These are phyloP conservation scores for Tricholoma sp. DNA, from an alignment of 768 basidiomycete genomes.

Conservation along the genomic window DNA sequence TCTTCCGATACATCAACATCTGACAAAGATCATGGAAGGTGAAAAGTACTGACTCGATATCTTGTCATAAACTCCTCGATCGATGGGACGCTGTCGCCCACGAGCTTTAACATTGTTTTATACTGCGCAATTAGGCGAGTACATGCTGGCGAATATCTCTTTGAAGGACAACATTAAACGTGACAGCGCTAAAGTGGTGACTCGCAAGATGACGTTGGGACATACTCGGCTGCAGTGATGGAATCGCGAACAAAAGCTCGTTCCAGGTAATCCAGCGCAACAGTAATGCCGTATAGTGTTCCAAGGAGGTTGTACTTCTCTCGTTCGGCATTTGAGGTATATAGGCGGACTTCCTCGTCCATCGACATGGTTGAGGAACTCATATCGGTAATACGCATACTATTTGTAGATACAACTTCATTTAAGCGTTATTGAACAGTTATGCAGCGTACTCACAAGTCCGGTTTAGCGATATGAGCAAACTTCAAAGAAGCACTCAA, in stretches of 20 bases:
- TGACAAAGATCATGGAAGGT: neutral
- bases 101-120: constrained; percentile 95
- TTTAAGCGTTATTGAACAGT: too few relatives aligned
- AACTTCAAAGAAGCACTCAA: too few relatives aligned
- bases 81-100: constrained; percentile 79
- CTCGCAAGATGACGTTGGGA: constrained; percentile 13
- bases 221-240: constrained; percentile 86
- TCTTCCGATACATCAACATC: constrained; percentile 36
- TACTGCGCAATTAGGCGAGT: constrained; percentile 92
- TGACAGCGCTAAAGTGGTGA: constrained; percentile 25
- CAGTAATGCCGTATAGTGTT: constrained; percentile 88
- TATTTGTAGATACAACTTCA: neutral
- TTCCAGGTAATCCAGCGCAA: constrained; percentile 91
- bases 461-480: too few relatives aligned
- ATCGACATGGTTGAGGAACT: constrained; percentile 37
- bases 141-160: constrained; percentile 96
- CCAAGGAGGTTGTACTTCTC: constrained; percentile 86
- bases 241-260: constrained; percentile 93
- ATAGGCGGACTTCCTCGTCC: constrained; percentile 90
- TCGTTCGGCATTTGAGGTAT: constrained; percentile 82
- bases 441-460: too few relatives aligned
- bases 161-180: constrained; percentile 15
- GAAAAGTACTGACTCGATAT: constrained; percentile 59
- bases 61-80: constrained; percentile 90
- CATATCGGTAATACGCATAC: constrained; percentile 4